Evolutionary conservation across 345 rosid species (phyloP).

Genomic region (Eucalyptus albens): DNA sequence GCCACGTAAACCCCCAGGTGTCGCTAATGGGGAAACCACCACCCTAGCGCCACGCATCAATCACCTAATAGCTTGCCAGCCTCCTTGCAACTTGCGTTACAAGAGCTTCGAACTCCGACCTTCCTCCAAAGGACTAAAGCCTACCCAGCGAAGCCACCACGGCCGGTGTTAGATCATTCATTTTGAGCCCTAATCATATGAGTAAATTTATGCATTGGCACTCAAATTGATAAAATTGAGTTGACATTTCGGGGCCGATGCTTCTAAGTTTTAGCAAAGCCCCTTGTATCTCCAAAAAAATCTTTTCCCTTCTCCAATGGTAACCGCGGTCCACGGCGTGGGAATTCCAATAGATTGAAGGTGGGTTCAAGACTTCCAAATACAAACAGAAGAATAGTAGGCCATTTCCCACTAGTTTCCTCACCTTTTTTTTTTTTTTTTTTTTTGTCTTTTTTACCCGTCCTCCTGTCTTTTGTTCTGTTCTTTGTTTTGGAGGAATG

Average conservation of each 20-base stretch:
- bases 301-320: neutral
- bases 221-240: neutral
- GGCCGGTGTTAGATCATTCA: rapidly evolving
- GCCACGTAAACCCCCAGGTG: rapidly evolving
- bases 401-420: neutral
- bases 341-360: neutral
- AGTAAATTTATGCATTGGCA: neutral
- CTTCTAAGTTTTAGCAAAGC: neutral
- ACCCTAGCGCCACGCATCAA: rapidly evolving
- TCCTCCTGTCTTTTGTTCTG: neutral
- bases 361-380: neutral
- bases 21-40: no score
- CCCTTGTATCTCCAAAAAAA: neutral
- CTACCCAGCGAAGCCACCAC: rapidly evolving
- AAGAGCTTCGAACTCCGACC: no score
- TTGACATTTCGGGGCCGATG: neutral
- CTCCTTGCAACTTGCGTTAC: no score
- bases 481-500: neutral
- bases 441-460: neutral
- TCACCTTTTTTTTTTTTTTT: neutral
- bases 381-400: neutral
- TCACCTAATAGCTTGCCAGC: rapidly evolving
- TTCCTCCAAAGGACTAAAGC: no score
- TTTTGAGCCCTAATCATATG: neutral
- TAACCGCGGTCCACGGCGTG: neutral